A percentile compares a stretch with the other conserved stretches of the same genome.
Conservation (phyloP, 1,284 basidiomycete genomes). For the Inonotus hispidus region DNA sequence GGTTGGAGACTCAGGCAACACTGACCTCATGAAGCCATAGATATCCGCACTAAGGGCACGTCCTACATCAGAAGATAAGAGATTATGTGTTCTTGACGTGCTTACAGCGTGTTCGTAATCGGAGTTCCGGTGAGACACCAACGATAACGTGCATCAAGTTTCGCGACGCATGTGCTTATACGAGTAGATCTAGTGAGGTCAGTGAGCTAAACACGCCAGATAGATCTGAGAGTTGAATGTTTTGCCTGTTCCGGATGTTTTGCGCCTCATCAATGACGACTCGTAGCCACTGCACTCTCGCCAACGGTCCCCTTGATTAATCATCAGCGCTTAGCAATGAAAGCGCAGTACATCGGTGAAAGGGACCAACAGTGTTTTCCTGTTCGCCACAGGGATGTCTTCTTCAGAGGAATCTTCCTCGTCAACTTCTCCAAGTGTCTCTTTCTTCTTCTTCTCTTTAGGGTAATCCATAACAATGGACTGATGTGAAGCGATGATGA, state of each 20-base stretch:
- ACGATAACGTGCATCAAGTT: conserved; percentile 52
- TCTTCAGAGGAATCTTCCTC: conserved; percentile 17
- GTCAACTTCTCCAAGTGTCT: conserved; percentile 26
- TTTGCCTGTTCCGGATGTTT: conserved; percentile 54
- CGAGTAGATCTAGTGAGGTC: conserved; percentile 40
- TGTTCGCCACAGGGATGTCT: conserved; percentile 10
- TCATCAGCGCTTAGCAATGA: not conserved
- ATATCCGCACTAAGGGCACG: conserved; percentile 48
- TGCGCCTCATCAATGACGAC: conserved; percentile 67
- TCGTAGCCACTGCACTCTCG: conserved; percentile 52
- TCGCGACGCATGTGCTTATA: conserved; percentile 51
- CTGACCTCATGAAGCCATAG: conserved; percentile 50
- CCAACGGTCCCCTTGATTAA: conserved; percentile 44
- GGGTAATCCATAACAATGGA: conserved; percentile 53
- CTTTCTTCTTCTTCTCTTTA: conserved; percentile 39
- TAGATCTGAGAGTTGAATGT: too few species aligned
- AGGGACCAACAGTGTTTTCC: conserved; percentile 31
- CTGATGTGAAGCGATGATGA: conserved; percentile 66
- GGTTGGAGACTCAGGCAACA: not conserved
- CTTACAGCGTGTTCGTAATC: conserved; percentile 60
- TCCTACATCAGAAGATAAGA: not conserved
- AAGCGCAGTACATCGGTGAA: not conserved
- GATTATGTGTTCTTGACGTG: not conserved
- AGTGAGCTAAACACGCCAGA: not conserved
- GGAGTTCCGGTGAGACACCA: conserved; percentile 74